Evolutionary conservation across 1,139 yeast species (phyloP).

Genomic region (Hyphopichia buzzinii): DNA sequence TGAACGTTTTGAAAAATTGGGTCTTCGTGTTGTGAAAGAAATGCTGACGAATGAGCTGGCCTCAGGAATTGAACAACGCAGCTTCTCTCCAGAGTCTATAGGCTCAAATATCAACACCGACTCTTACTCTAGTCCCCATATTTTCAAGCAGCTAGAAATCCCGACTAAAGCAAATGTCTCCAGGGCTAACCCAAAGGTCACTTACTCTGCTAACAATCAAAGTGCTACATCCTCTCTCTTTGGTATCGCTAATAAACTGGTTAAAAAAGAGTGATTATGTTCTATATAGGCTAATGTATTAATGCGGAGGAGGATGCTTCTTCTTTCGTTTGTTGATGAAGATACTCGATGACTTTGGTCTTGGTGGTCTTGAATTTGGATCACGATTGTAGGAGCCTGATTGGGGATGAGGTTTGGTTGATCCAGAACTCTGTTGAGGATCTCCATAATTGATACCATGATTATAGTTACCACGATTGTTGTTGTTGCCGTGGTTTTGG

Average conservation of each 20-base stretch:
- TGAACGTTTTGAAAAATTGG: background rate
- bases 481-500: background rate
- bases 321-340: constrained; percentile 14
- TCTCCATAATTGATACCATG: background rate
- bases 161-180: constrained; percentile 2
- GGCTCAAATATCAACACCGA: background rate
- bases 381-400: too few species aligned
- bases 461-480: background rate
- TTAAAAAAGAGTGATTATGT: constrained; percentile 8
- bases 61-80: background rate
- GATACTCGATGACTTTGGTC: constrained; percentile 10
- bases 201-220: background rate
- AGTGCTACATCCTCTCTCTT: constrained; percentile 3
- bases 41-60: background rate
- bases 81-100: background rate
- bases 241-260: constrained; percentile 6
- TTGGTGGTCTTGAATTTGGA: background rate
- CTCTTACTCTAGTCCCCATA: background rate
- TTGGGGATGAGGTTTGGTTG: background rate
- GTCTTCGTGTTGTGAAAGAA: background rate
- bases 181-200: constrained; percentile 4
- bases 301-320: constrained; percentile 8
- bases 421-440: background rate
- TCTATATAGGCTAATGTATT: too few species aligned
- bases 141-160: background rate